These are phyloP conservation scores for Rhizoctonia solani DNA, from an alignment of 1,284 basidiomycete species.

Conservation along the genomic window DNA sequence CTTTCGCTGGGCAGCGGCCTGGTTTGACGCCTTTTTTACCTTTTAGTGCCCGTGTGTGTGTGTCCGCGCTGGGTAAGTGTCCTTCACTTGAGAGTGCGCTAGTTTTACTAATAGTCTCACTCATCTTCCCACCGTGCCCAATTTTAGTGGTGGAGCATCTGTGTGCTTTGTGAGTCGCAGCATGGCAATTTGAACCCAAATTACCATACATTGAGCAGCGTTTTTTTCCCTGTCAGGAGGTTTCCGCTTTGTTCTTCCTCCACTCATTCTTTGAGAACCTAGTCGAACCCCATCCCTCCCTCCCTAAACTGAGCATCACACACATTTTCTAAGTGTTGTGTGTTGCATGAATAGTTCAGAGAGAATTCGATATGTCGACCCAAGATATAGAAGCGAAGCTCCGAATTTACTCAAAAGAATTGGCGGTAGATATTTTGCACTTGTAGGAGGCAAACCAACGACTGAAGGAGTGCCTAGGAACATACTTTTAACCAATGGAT, in stretches of 20 bases:
- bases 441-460: no score
- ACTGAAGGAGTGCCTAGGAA: neutral
- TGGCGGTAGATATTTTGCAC: constrained; percentile 2
- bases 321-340: neutral
- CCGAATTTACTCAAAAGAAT: constrained; percentile 20
- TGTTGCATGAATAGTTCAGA: constrained; percentile 2
- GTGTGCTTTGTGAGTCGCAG: neutral
- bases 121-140: neutral
- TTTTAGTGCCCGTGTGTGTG: no score
- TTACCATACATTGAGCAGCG: neutral
- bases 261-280: no score
- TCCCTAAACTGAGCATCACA: no score
- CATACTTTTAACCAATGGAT: constrained; percentile 33
- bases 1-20: no score
- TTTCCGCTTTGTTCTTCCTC: neutral
- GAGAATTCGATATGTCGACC: neutral
- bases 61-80: no score
- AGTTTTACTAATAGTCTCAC: neutral
- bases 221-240: neutral
- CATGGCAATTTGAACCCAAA: neutral
- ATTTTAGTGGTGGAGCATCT: neutral
- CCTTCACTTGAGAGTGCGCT: neutral
- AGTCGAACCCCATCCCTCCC: no score
- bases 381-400: constrained; percentile 8
- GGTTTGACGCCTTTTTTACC: no score